Conservation (phyloP, 306 rosid genomes). For the Argentina anserina region DNA sequence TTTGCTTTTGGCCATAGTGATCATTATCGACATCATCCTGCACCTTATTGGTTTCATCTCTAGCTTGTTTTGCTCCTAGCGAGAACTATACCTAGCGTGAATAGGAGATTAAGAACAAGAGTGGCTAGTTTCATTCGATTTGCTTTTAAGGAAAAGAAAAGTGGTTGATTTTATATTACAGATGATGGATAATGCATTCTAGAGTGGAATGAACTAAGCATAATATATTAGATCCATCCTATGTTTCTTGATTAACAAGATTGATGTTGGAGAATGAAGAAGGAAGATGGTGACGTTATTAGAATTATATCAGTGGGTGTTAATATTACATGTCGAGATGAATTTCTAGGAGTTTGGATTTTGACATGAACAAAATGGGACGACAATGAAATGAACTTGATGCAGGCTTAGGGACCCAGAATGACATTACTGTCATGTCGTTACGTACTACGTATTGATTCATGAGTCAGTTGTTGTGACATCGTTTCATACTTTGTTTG, state of each 20-base stretch:
- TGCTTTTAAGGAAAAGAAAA: background rate
- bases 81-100: background rate
- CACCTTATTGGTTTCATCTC: background rate
- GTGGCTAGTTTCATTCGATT: background rate
- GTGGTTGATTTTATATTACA: background rate
- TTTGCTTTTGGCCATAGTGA: conserved; percentile 18
- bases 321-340: no score
- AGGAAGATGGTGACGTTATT: background rate
- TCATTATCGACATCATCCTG: conserved; percentile 19
- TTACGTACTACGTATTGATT: background rate
- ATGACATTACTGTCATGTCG: background rate
- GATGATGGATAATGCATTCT: background rate
- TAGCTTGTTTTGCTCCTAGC: background rate
- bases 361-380: conserved; percentile 9
- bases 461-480: background rate
- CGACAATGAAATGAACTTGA: background rate
- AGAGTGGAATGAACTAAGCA: background rate
- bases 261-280: background rate
- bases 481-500: background rate
- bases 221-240: background rate
- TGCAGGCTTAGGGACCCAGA: conserved; percentile 21
- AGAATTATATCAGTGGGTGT: no score
- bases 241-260: background rate
- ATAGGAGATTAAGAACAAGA: background rate
- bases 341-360: background rate